Evolutionary conservation across 768 basidiomycete species (phyloP), one percentile per base, ranked within the genome.

Genomic region (Termitomyces titanicus): DNA sequence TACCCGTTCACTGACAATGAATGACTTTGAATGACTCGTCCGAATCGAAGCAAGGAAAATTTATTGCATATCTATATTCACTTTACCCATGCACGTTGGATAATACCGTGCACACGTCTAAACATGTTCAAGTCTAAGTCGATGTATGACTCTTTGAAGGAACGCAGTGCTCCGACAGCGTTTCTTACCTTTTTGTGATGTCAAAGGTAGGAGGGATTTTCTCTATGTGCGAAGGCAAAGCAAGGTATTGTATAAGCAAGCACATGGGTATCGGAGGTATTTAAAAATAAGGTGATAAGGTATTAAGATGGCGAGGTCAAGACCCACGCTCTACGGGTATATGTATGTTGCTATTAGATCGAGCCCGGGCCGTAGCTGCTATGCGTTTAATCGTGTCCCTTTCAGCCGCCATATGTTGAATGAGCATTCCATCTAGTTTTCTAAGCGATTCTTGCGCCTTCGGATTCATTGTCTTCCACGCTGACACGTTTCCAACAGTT

Each of bases 321-420:
- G 25, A 38, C 45, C 55, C 59, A 58, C 53, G 61, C 40, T 62
- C 60, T 48, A 54, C 34, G 38, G 63, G 61, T 54, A 63, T 59
- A 56, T 18, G 61, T 54, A 63, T 59, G 55, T 18, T 53, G 25
- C 44, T 46, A 46, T 61, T 64, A 20, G 65, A 62, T 53, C 60
- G 61, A 59, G 60, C 61, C 29, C 60, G 61, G 57, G 60, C 61
- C 29, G 71, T 76, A 25, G 75, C 74, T 20, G 92, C 85, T 66
- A 94, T 92, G 71, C 83, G 78, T 73, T 81, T 87, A 63, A 94
- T 77, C 33, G 82, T 85, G 64, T 91, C 87, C 72, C 84, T 85
- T 72, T 94, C 92, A 50, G 85, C 79, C 71, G 89, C 88, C 75
- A 93, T 88, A 66, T 94, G 92, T 67, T 87, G 84, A 51, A 84